Base-by-base conservation (phyloP, 2,329 filamentous ascomycete species). In the Talaromyces sp. region DNA sequence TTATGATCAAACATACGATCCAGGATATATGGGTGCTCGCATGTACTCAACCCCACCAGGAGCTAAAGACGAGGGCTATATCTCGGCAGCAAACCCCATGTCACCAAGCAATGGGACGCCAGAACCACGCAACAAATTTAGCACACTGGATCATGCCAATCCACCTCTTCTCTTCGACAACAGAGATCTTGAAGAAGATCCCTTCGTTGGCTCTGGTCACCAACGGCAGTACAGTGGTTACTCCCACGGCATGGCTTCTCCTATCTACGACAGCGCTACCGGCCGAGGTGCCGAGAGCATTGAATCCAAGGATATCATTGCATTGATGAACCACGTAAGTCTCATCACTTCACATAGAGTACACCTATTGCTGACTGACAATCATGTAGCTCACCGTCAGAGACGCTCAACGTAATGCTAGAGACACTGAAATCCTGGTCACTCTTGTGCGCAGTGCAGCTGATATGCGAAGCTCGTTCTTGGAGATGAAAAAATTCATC, bases 401-500 rank as follows among this genome's bases (percentile, higher is more conserved):
- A 39, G 95, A 99, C 78, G 95, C 93, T 44, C 93, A 98, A 78
- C 88, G 95, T 64, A 98, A 95, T 76, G 95, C 95, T 52, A 86
- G 95, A 50, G 95, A 99, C 71, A 98, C 95, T 0, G 95, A 99
- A 76, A 97, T 99, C 61, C 82, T 99, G 18, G 91, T 97, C 54
- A 93, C 95, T 0, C 85, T 99, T 35, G 95, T 99, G 65, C 89
- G 93, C 64, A 93, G 92, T 61, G 93, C 95, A 3, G 89, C 95
- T 12, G 95, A 99, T 77, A 98, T 98, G 93, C 91, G 93, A 67
- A 96, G 91, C 69, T 96, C 92, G 0, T 96, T 98, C 72, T 91
- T 96, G 67, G 93, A 96, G 70, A 90, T 99, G 83, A 97, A 95
- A 81, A 90, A 88, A 67, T 89, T 96, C 71, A 89, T 99, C 65